phyloP scores from a whole-genome alignment of 2,329 filamentous ascomycete genomes.

The Alternaria triticina region DNA sequence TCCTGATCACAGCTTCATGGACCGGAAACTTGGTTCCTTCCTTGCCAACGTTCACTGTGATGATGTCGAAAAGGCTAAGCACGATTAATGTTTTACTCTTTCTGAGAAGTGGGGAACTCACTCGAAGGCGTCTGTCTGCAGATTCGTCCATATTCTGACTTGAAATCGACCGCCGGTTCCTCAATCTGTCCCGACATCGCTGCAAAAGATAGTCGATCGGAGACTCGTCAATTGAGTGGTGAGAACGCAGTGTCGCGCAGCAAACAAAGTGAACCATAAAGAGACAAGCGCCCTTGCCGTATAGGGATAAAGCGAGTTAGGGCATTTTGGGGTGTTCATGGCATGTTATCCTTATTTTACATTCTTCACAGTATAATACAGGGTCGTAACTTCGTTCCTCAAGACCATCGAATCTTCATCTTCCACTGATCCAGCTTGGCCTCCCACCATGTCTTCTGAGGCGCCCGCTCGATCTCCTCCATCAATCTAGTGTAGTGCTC shows the following conservation, averaged over 20 bases:
- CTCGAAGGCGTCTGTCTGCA: background rate
- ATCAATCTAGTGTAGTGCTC: constrained; percentile 46
- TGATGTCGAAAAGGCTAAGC: background rate
- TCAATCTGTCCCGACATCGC: background rate
- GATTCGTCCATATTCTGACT: background rate
- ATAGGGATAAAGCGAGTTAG: no score
- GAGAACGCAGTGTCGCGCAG: background rate
- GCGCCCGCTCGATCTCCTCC: constrained; percentile 45
- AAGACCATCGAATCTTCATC: constrained; percentile 46
- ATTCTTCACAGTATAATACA: constrained; percentile 11
- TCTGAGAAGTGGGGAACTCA: background rate
- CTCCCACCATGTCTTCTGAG: constrained; percentile 43
- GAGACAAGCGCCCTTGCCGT: background rate
- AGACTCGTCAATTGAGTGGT: no score
- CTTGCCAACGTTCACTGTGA: background rate
- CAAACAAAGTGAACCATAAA: background rate
- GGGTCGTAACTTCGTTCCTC: background rate
- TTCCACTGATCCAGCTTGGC: constrained; percentile 47
- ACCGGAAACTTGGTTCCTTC: background rate
- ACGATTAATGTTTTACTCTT: background rate
- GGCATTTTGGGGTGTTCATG: no score
- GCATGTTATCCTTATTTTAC: background rate
- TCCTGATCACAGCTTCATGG: background rate
- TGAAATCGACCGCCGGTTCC: background rate
- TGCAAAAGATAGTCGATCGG: background rate